Evolutionary conservation across 2,329 filamentous ascomycete species (phyloP), one percentile per base, ranked within the genome.

Genomic region (Epichloe amarillans): DNA sequence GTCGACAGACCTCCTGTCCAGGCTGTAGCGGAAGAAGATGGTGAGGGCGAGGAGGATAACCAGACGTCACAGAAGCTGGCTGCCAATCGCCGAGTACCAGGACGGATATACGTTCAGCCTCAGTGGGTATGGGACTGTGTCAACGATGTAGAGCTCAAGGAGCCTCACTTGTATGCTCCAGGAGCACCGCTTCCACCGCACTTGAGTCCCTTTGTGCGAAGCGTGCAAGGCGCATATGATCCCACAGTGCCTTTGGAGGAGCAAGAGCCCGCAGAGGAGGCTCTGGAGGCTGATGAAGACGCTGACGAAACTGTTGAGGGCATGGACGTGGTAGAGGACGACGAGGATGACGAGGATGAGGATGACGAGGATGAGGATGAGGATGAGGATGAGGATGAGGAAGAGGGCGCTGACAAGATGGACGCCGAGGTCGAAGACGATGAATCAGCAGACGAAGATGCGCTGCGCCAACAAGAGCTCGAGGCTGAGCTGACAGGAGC

Each of bases 41-140:
- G 66, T 17, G 71, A 71, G 43, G 71, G 59, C 30, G 33, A 4
- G 10, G 76, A 78, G 56, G 80, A 83, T 59, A 83, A 77, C 67
- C 80, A 79, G 69, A 85, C 73, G 55, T 71, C 71, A 46, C 78
- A 76, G 64, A 79, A 75, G 64, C 69, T 82, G 50, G 72, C 65
- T 26, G 67, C 67, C 53, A 85, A 87, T 61, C 81, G 81, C 56
- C 82, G 89, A 54, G 84, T 97, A 54, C 89, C 91, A n/a, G 91
- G 91, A 37, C 79, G 93, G 57, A 88, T 82, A 56, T 98, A 98
- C 60, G 72, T 98, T 51, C 93, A 98, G 71, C 93, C 93, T 19
- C 93, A 98, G 66, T 98, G 94, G 91, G 82, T 98, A 4, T 98
- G 93, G 93, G 93, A 98, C 64, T 91, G 87, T 61, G 73, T 95